These are phyloP conservation scores for Penicillium samsonianum DNA, from an alignment of 495 filamentous ascomycete species.

Conservation along the genomic window DNA sequence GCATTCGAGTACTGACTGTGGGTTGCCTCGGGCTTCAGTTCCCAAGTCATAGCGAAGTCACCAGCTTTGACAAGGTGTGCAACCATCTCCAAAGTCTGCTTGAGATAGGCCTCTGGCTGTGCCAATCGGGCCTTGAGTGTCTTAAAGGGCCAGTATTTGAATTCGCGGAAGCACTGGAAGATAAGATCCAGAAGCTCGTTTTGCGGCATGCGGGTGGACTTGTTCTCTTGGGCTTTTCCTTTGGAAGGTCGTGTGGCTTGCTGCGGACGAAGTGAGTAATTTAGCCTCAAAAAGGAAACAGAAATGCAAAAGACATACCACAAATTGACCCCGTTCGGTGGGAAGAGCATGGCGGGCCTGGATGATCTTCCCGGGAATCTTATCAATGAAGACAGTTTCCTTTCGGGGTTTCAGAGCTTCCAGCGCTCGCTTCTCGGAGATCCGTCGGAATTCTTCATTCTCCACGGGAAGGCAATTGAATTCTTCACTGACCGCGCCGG, in stretches of 20 bases:
- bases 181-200: slow-evolving; percentile 83
- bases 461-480: slow-evolving; percentile 73
- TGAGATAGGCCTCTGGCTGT: slow-evolving; percentile 91
- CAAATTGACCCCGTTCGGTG: slow-evolving; percentile 39
- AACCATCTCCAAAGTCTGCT: slow-evolving; percentile 78
- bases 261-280: slow-evolving; percentile 27
- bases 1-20: slow-evolving; percentile 54
- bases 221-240: slow-evolving; percentile 64
- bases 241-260: slow-evolving; percentile 42
- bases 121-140: slow-evolving; percentile 67
- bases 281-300: background rate
- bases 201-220: slow-evolving; percentile 81
- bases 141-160: slow-evolving; percentile 88
- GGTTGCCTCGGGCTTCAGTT: slow-evolving; percentile 71
- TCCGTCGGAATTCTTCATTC: slow-evolving; percentile 68
- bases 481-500: slow-evolving; percentile 72
- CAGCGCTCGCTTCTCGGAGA: slow-evolving; percentile 60
- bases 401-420: slow-evolving; percentile 65
- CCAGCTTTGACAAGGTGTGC: slow-evolving; percentile 79
- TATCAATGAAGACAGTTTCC: slow-evolving; percentile 46
- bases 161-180: slow-evolving; percentile 76
- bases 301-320: slow-evolving; percentile 35
- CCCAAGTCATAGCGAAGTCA: slow-evolving; percentile 79
- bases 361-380: slow-evolving; percentile 40
- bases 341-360: slow-evolving; percentile 42